Base-by-base conservation (phyloP, 169 alveolate species). In the Condylostoma magnum region DNA sequence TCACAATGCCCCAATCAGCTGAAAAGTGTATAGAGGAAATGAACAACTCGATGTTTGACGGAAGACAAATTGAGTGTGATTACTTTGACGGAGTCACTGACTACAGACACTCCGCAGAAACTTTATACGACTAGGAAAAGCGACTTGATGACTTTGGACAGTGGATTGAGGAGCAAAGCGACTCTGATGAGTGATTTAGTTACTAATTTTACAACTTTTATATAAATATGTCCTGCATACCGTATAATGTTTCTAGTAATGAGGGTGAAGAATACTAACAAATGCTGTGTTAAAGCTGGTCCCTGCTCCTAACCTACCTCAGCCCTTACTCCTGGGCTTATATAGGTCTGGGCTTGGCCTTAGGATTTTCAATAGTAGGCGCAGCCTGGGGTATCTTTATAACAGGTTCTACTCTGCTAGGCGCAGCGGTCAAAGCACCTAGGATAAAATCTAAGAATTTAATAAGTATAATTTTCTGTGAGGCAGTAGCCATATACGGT, bases 301-400 rank as follows among this genome's bases (percentile, higher is more conserved):
- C 67, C 22, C 72, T 70, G 33, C 41, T 80, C 31, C 80, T 75
- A 70, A 43, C 56, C 20, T 65, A 72, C 20, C 76, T 84, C 43
- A 22, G 56, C 43, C 91, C 91, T 43, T 47, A 69, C 53, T 84
- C 89, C 12, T 88, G 94, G 94, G 98, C 97, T 30, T 85, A 93
- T 84, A 63, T 93, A 30, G 99, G 99, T 28, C 90, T 96, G 37
- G 97, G 94, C 0, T 69, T 94, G 34, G 92, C 98, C 15, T 87
- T 97, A 41, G 97, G 95, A 38, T 87, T 96, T 28, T 94, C 99
- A 6, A 94, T 95, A 41, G 82, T 94, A 18, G 99, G 99, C 48
- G 99, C 99, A 31, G 98, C 98, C 34, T 94, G 98, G 99, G 99
- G 99, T 25, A 98, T 98, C 30, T 96, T 96, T 82, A 92, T 98